Evolutionary conservation across 805 yeast species (phyloP).

Genomic region (Kodamaea fukazawae): DNA sequence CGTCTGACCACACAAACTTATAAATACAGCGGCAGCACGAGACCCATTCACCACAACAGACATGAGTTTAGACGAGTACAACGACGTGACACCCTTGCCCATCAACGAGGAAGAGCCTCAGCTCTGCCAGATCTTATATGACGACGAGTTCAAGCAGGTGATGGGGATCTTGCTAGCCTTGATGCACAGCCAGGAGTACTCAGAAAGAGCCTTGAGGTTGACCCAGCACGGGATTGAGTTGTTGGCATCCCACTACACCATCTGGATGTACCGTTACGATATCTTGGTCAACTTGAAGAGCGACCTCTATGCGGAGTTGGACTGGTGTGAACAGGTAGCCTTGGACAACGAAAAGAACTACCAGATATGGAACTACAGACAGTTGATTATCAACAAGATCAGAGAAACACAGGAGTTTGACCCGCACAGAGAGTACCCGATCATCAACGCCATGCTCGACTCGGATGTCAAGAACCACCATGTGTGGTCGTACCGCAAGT

Average conservation of each 20-base stretch:
- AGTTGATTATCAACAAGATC: constrained; percentile 49
- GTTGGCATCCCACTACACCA: constrained; percentile 89
- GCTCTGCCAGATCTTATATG: constrained; percentile 66
- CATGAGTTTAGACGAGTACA: constrained; percentile 22
- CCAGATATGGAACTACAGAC: constrained; percentile 96
- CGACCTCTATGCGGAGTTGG: constrained; percentile 53
- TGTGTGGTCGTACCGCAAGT: constrained; percentile 90
- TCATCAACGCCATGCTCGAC: constrained; percentile 63
- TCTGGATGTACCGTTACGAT: constrained; percentile 71
- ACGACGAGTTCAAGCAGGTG: constrained; percentile 62
- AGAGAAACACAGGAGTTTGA: constrained; percentile 26
- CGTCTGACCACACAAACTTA: not conserved
- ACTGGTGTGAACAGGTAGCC: constrained; percentile 78
- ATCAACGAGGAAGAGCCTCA: constrained; percentile 44
- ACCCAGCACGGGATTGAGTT: constrained; percentile 60
- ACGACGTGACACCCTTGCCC: constrained; percentile 44
- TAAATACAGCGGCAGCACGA: too few species aligned
- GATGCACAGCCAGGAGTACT: constrained; percentile 55
- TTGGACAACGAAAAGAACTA: constrained; percentile 82
- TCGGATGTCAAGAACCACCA: constrained; percentile 91
- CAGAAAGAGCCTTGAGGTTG: constrained; percentile 67
- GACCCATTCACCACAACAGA: not conserved
- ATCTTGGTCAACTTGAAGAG: constrained; percentile 42
- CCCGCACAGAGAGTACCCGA: constrained; percentile 58
- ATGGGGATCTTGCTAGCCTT: constrained; percentile 64